A percentile compares a stretch with the other conserved stretches of the same genome.
Conservation (phyloP, 306 rosid genomes). For the Senna tora region DNA sequence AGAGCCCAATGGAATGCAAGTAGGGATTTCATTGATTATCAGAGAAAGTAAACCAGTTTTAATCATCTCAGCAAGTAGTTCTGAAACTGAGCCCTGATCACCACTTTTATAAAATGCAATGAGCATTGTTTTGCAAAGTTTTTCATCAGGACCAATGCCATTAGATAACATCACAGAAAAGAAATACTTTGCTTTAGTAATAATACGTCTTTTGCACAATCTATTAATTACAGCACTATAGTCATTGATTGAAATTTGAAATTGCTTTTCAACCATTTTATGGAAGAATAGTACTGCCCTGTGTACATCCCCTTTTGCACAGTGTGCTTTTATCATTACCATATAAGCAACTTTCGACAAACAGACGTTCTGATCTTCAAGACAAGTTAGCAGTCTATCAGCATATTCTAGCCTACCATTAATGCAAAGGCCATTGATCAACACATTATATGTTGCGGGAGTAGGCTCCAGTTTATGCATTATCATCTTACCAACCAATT, state of each 20-base stretch:
- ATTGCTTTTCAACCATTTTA: conserved; percentile 15
- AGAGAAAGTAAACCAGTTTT: conserved; percentile 49
- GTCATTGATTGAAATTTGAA: conserved; percentile 20
- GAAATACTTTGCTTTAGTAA: conserved; percentile 51
- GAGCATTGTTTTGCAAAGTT: conserved; percentile 54
- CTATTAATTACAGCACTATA: conserved; percentile 32
- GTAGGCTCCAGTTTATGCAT: conserved; percentile 43
- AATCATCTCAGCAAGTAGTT: conserved; percentile 49
- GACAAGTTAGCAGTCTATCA: conserved; percentile 33
- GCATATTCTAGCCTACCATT: conserved; percentile 56
- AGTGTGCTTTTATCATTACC: conserved; percentile 16
- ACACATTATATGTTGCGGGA: conserved; percentile 35
- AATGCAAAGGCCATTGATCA: conserved; percentile 57
- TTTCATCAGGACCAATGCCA: conserved; percentile 38
- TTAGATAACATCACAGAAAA: conserved; percentile 57
- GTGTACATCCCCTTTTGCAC: conserved; percentile 11
- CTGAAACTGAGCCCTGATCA: conserved; percentile 38
- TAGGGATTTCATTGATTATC: conserved; percentile 30
- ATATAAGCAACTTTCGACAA: conserved; percentile 23
- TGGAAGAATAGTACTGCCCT: conserved; percentile 20
- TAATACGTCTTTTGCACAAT: conserved; percentile 54
- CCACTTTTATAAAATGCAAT: conserved; percentile 39
- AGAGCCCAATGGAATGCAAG: not conserved
- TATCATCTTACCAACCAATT: conserved; percentile 54
- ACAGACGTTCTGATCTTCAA: conserved; percentile 16